Conservation (phyloP, 441 rosid genomes). For the Pelargonium fulgidum region DNA sequence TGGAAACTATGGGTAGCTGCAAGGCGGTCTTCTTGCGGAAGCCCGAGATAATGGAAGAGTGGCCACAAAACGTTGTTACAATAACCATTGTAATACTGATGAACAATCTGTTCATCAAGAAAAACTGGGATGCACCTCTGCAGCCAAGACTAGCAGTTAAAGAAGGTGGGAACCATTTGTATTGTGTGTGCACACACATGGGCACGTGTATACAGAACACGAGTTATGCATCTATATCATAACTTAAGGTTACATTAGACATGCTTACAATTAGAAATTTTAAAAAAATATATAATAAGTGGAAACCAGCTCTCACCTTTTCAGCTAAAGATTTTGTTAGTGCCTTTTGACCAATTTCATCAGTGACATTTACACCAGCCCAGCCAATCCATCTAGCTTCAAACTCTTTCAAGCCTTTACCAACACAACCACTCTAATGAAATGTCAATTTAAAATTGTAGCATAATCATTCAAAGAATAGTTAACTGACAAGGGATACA, state of each 20-base stretch:
- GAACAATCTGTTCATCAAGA: conserved; percentile 97
- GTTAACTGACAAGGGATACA: too few species aligned
- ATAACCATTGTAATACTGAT: conserved; percentile 96
- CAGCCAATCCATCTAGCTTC: conserved; percentile 99
- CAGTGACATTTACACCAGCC: conserved; percentile 99
- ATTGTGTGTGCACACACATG: neutral
- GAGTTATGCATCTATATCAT: neutral
- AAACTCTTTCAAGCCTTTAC: conserved; percentile 86
- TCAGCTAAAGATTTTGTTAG: conserved; percentile 90
- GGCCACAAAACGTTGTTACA: conserved; percentile 99
- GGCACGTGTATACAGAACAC: neutral
- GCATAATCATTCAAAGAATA: too few species aligned
- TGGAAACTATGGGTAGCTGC: conserved; percentile 97
- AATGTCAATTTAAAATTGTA: conserved; percentile 2
- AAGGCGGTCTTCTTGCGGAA: conserved; percentile 99
- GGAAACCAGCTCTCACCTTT: conserved; percentile 41
- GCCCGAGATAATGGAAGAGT: conserved; percentile 91
- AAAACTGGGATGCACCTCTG: conserved; percentile 99
- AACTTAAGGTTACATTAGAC: neutral
- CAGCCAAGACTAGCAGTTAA: conserved; percentile 8
- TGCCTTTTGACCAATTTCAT: conserved; percentile 87
- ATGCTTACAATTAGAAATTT: neutral
- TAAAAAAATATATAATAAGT: neutral
- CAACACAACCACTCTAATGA: conserved; percentile 24
- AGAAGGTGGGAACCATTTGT: neutral